A percentile compares a stretch with the other conserved stretches of the same genome.
phyloP scores from a whole-genome alignment of 176 grass and related monocot genomes.

The Zizania latifolia region DNA sequence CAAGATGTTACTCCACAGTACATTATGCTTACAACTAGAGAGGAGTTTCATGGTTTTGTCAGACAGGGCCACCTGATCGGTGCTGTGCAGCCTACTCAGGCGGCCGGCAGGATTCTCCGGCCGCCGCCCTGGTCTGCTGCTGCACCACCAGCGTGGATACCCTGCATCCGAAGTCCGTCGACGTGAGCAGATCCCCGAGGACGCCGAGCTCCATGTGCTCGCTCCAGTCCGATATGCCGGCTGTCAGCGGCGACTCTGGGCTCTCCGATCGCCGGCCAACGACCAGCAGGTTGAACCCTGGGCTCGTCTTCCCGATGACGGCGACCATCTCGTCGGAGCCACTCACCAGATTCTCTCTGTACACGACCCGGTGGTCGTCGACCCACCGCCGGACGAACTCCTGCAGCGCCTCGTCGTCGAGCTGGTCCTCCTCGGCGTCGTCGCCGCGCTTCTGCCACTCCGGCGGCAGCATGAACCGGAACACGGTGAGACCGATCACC shows the following conservation, averaged over 20 bases:
- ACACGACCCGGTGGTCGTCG: slow-evolving; percentile 42
- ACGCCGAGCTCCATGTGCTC: slow-evolving; percentile 82
- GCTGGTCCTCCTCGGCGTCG: slow-evolving; percentile 21
- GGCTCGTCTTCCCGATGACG: slow-evolving; percentile 38
- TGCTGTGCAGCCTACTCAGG: background rate
- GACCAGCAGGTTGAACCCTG: slow-evolving; percentile 46
- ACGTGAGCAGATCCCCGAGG: slow-evolving; percentile 66
- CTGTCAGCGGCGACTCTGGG: slow-evolving; percentile 44
- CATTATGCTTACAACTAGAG: background rate
- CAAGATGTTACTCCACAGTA: slow-evolving; percentile 8
- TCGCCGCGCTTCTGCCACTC: background rate
- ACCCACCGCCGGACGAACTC: slow-evolving; percentile 38
- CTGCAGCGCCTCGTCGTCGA: slow-evolving; percentile 49
- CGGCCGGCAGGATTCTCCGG: background rate
- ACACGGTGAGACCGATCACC: slow-evolving; percentile 40
- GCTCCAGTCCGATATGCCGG: slow-evolving; percentile 74
- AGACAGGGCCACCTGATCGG: background rate
- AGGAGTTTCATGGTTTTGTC: background rate
- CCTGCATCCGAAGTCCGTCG: slow-evolving; percentile 52
- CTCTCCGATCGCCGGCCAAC: slow-evolving; percentile 59
- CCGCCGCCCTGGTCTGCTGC: slow-evolving; percentile 51
- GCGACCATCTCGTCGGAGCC: slow-evolving; percentile 58
- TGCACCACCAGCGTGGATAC: slow-evolving; percentile 77
- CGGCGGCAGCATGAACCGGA: slow-evolving; percentile 43
- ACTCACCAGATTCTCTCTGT: slow-evolving; percentile 43